A percentile compares a stretch with the other conserved stretches of the same genome.
Conservation (phyloP, 1,139 yeast species). For the Candida neerlandica region DNA sequence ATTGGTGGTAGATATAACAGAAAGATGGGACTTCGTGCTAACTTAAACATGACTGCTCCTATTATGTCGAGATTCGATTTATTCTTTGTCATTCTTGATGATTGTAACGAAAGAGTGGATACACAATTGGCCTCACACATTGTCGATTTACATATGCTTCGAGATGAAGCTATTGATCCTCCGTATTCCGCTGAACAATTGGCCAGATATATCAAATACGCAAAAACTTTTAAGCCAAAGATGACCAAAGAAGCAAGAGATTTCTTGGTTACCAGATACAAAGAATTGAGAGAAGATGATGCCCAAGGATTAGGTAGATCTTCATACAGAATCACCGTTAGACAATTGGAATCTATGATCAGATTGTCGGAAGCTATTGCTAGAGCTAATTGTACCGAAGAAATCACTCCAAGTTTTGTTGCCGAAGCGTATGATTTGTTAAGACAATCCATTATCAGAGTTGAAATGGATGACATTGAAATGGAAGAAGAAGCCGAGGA, state of each 20-base stretch:
- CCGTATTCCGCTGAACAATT: constrained; percentile 90
- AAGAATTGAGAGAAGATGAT: constrained; percentile 86
- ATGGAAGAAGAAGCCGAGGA: constrained; percentile 66
- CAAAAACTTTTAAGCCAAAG: constrained; percentile 89
- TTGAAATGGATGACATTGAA: constrained; percentile 92
- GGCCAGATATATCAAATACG: constrained; percentile 86
- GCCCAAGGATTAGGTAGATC: constrained; percentile 88
- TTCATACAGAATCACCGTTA: constrained; percentile 92
- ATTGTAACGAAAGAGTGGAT: constrained; percentile 89
- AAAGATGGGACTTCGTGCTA: constrained; percentile 79
- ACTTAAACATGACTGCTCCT: constrained; percentile 97
- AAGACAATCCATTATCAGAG: constrained; percentile 90
- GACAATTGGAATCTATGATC: constrained; percentile 94
- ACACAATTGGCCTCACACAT: constrained; percentile 90
- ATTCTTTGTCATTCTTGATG: constrained; percentile 93
- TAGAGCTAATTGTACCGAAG: constrained; percentile 92
- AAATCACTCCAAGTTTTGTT: constrained; percentile 82
- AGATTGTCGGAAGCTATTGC: constrained; percentile 96
- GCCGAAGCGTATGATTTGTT: constrained; percentile 91
- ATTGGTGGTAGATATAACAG: constrained; percentile 94
- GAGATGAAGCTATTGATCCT: constrained; percentile 88
- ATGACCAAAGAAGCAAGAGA: constrained; percentile 83
- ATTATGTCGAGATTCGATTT: constrained; percentile 98
- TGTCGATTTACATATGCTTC: constrained; percentile 87
- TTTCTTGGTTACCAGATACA: constrained; percentile 76